Evolutionary conservation across 495 filamentous ascomycete species (phyloP), one percentile per base, ranked within the genome.

Genomic region (Aspergillus baeticus): DNA sequence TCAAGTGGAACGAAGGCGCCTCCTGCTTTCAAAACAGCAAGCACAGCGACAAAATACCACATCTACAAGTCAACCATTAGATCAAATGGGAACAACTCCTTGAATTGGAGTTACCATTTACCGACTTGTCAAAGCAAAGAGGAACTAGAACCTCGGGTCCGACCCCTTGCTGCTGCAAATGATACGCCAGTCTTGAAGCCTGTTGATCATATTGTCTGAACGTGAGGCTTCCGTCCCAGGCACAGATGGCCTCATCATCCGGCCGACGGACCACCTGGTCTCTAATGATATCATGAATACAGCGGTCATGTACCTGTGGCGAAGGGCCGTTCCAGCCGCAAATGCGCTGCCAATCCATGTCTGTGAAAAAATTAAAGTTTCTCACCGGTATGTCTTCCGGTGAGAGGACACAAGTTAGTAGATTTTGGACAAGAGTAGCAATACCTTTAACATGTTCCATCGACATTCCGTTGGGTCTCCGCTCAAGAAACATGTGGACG

Each of bases 61-160:
- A 48, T 48, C 41, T 38, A 35, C 33, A 51, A 15, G 26, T 29
- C 8, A 8, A 29, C 26, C 8, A 29, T 29, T 29, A 29, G 26
- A 3, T 29, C 8, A 29, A 4, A 29, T 29, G 4, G 26, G 4
- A 29, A 29, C n/a, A 11, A 35, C 14, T 42, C n/a, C n/a, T n/a
- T n/a, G n/a, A n/a, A n/a, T n/a, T n/a, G n/a, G n/a, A n/a, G n/a
- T n/a, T n/a, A n/a, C n/a, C n/a, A 44, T 17, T 44, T 3, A 21
- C 41, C 23, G 51, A 54, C 26, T 54, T 54, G 31, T 43, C 26
- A 29, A 54, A 54, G 22, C 51, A 54, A 7, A 54, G n/a, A 2
- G 51, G 51, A 42, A 54, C 51, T 5, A 44, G 13, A 5, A 44
- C 23, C 22, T 54, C 51, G 2, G 37, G 22, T 17, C 51, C 37